Conservation (phyloP, 2,329 filamentous ascomycete genomes). For the Fusarium sp. region DNA sequence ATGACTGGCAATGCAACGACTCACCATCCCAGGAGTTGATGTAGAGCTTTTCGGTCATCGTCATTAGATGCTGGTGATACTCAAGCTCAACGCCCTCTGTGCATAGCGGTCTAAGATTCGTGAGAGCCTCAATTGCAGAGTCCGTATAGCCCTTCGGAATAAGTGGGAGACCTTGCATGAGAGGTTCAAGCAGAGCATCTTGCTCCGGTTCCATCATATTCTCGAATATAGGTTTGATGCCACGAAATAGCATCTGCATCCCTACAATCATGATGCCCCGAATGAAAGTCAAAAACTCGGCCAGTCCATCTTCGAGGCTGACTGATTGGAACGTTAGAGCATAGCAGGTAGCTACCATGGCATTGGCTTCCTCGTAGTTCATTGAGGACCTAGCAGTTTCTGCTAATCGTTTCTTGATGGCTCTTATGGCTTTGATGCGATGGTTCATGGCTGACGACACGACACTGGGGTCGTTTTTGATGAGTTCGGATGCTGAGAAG, state of each 20-base stretch:
- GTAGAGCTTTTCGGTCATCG: conserved; percentile 64
- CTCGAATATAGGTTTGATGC: conserved; percentile 63
- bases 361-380: conserved; percentile 67
- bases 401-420: conserved; percentile 67
- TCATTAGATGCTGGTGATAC: conserved; percentile 60
- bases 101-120: conserved; percentile 59
- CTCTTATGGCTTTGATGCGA: conserved; percentile 72
- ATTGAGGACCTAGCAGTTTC: conserved; percentile 56
- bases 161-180: conserved; percentile 60
- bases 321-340: conserved; percentile 71
- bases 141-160: conserved; percentile 61
- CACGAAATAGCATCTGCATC: conserved; percentile 64
- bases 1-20: conserved; percentile 3
- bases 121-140: conserved; percentile 59
- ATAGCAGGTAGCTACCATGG: conserved; percentile 69
- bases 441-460: conserved; percentile 71
- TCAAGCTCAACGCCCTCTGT: conserved; percentile 57
- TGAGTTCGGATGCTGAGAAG: conserved; percentile 74
- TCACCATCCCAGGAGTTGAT: conserved; percentile 66
- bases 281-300: conserved; percentile 72
- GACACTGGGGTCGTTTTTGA: conserved; percentile 63
- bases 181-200: conserved; percentile 57
- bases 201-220: conserved; percentile 59
- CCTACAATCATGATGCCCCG: conserved; percentile 67
- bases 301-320: conserved; percentile 67